Base-by-base conservation (phyloP, 805 yeast species). In the Lipomyces orientalis region DNA sequence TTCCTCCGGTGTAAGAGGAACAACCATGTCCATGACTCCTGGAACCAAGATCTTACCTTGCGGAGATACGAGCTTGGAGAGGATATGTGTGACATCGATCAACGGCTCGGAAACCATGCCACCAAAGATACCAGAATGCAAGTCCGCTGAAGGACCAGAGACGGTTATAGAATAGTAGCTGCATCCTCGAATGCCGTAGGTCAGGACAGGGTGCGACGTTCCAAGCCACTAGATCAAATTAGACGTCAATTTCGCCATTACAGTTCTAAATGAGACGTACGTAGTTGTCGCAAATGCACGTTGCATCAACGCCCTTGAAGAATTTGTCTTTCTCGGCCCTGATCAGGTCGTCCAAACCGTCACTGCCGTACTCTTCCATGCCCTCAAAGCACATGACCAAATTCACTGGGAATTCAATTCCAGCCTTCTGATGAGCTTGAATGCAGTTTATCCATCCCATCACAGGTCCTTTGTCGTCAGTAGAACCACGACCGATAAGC, bases 391-490 rank as follows among this genome's bases (percentile, higher is more conserved):
- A 92, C 78, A 90, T 89, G 60, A 93, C 86, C 74, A 95, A 81
- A 81, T 95, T 95, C 70, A 95, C 98, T 22, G 99, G 99, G 66
- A 95, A 84, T 71, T 93, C 97, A 76, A 91, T 76, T 25, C 91
- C 93, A 65, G 91, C 85, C 73, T 88, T 90, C 65, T 85, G 88
- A 81, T 95, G 98, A 16, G 99, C 98, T 81, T 93, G 90, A 55
- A 95, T 84, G 54, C 88, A 89, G 78, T 95, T 94, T 78, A 95
- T 85, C 99, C 99, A 95, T 64, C 97, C 98, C 74, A 93, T 83
- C 57, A 95, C 96, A 49, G 99, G 99, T 39, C 99, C 99, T 80
- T 97, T 95, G 78, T 95, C 99, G 78, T 95, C 99, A 54, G 98
- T 90, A 25, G 97, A 83, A 56, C 99, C 99, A 49, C 99, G 88